Evolutionary conservation across 495 filamentous ascomycete genomes (phyloP), one percentile per base, ranked within the genome.

Genomic region (Amniculicola lignicola): DNA sequence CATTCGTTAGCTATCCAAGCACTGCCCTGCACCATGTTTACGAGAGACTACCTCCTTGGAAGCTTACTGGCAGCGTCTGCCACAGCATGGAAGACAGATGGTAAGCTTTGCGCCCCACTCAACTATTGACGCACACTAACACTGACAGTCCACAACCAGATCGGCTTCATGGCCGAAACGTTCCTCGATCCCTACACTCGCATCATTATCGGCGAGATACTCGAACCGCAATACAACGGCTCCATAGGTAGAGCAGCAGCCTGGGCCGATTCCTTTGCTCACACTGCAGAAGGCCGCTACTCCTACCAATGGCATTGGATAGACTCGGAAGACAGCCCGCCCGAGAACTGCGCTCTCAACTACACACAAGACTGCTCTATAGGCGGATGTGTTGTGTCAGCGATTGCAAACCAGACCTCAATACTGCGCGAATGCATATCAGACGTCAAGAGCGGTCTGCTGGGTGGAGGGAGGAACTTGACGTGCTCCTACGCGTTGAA

Each of bases 151-250:
- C 67, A 70, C 55, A 65, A 70, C 37, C 67, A 70, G 46, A 68
- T 70, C 19, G 67, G 63, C 18, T 70, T 64, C 43, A 62, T 66
- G 54, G 66, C 67, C 19, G 67, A 70, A 37, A 62, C 50, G 11
- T 67, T 68, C 56, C 66, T 70, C 19, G 56, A 48, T 15, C 54
- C 60, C 28, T 55, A 51, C 33, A 63, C 67, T 9, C 58, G 49
- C 41, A 50, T 38, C 44, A 42, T 67, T 22, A 47, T 70, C 27
- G 37, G 49, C 45, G 40, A 67, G n/a, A 61, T 70, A 22, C 66
- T 70, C 25, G 67, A 67, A 48, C 66, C 67, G 25, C 40, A 64
- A 27, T 67, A 68, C 48, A 59, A 63, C 19, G 64, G 66, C 10
- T 67, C 66, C 10, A 68, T 70, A 14, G 67, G 67, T 10, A 50